These are phyloP conservation scores for Aurifilum marmelostoma DNA, from an alignment of 2,329 filamentous ascomycete species.

Conservation along the genomic window DNA sequence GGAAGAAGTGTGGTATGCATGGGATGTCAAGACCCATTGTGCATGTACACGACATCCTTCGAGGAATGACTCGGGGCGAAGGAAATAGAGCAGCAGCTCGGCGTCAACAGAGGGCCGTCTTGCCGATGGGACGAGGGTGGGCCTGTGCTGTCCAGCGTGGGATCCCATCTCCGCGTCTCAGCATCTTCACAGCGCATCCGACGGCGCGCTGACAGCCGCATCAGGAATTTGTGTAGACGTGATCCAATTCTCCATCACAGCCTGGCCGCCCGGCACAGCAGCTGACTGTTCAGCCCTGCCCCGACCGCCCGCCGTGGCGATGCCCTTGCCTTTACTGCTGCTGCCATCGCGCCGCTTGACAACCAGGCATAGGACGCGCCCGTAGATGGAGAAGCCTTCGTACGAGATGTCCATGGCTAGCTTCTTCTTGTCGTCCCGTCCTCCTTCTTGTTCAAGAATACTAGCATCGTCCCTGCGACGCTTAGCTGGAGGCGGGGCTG, in stretches of 20 bases:
- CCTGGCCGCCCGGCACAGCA: conserved; percentile 57
- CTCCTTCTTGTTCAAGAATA: conserved; percentile 36
- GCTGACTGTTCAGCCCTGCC: conserved; percentile 34
- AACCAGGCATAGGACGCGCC: conserved; percentile 87
- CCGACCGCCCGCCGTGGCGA: conserved; percentile 36
- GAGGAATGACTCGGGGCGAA: background rate
- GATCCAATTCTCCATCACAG: conserved; percentile 85
- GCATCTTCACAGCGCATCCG: conserved; percentile 18
- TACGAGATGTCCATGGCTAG: conserved; percentile 83
- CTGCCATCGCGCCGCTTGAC: conserved; percentile 67
- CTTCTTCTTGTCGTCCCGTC: conserved; percentile 84
- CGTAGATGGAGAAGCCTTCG: conserved; percentile 95
- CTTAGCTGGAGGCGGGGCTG: conserved; percentile 50
- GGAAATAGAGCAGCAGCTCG: background rate
- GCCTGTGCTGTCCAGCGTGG: background rate
- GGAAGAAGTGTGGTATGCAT: background rate
- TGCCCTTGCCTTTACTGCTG: conserved; percentile 32
- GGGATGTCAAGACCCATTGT: background rate
- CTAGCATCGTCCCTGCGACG: conserved; percentile 45
- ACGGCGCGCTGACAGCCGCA: conserved; percentile 37
- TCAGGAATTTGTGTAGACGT: conserved; percentile 71
- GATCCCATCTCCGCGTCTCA: conserved; percentile 2
- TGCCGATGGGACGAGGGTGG: background rate
- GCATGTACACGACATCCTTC: background rate
- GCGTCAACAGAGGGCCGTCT: background rate